Evolutionary conservation across 73 alveolate species (phyloP), one percentile per base, ranked within the genome.

Genomic region (Breviolum minutum): DNA sequence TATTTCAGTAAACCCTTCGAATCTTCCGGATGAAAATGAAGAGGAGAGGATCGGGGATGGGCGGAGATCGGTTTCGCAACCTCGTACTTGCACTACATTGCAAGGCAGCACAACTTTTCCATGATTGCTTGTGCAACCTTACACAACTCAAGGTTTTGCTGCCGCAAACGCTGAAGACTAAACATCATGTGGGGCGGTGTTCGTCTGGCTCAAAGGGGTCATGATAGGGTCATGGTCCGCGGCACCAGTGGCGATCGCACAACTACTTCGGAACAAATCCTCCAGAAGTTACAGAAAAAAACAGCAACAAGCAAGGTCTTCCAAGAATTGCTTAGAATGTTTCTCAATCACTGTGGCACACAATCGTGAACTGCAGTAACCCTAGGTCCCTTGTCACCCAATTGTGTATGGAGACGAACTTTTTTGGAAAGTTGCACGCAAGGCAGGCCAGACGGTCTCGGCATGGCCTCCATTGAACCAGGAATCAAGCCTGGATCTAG

Each of bases 391-490:
- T 0, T 2, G 68, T 8, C 30, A 7, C 26, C 30, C 30, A 7
- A 8, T n/a, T 40, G 10, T 80, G 88, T 66, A 30, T 10, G 68
- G 66, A 40, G 5, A 27, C 64, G 19, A 80, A 40, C 88, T n/a
- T 80, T 29, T 40, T 20, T 11, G 86, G 88, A 6, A 5, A 30
- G 7, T 40, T 16, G 14, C 13, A 66, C 19, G 68, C 29, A 6
- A 80, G 48, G 88, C 88, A 40, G 88, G 88, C 88, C 88, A 80
- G 68, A 80, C 30, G 14, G 88, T 80, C 68, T 40, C 32, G 30
- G 88, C 88, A 80, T 80, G 48, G 68, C 88, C 69, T 80, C 88
- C 13, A 14, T 14, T 9, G 26, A 24, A 76, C 22, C 8, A 24
- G 9, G 86, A 76, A 19, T 19, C 86, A 8, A 6, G 63, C 62